Base-by-base conservation (phyloP, 73 alveolate species). In the Paramecium octaurelia region DNA sequence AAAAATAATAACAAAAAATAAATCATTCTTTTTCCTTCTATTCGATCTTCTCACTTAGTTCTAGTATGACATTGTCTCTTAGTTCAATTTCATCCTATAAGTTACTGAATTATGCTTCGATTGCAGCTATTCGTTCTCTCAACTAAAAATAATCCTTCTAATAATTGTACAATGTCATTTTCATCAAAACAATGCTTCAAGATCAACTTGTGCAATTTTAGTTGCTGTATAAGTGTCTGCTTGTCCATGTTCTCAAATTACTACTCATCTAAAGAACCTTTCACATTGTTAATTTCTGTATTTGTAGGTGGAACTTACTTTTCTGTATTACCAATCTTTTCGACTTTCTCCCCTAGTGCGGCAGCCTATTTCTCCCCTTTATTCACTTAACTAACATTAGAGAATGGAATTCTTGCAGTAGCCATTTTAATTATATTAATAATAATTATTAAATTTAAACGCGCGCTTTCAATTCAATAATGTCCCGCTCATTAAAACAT, bases 151-250 rank as follows among this genome's bases (percentile, higher is more conserved):
- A 31, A 70, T 31, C 48, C 48, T 31, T 38, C 48, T 4, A 70
- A 31, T 70, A 36, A 36, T 73, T 68, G n/a, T 73, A 73, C 87
- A 36, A 16, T 36, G 16, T 34, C 87, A 73, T 73, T 73, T 27
- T 73, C 87, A 20, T 73, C 87, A 73, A 73, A 34, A 36, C 87
- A 73, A 73, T 12, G 27, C 38, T 36, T 73, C 34, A 73, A 40
- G 4, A 73, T 73, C 59, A 16, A 35, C 18, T 73, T 70, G 34
- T 70, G 86, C 20, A 73, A 73, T 73, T 73, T 73, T 38, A 73
- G 18, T 11, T 23, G 16, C 4, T 73, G 60, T 14, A 73, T 73
- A 14, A 73, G 87, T 29, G 29, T 40, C n/a, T 73, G n/a, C n/a
- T 73, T 31, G 40, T 73, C 64, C 27, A 73, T 34, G 59, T 31